Evolutionary conservation across 106 monocot genomes (phyloP), one percentile per base, ranked within the genome.

Genomic region (Agapanthus africanus): DNA sequence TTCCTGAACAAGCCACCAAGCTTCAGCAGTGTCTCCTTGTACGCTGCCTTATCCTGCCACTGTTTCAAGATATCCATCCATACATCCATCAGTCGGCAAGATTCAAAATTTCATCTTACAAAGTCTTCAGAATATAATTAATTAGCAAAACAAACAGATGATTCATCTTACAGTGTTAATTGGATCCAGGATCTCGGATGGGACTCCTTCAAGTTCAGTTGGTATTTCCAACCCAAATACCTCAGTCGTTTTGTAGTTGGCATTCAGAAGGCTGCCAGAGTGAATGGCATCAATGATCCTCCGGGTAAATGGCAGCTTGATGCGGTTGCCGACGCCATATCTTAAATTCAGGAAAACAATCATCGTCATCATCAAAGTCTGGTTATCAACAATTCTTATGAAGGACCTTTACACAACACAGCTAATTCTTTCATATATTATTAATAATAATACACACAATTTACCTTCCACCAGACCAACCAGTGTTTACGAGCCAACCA

Each of bases 391-490:
- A n/a, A n/a, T n/a, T n/a, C n/a, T n/a, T n/a, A n/a, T n/a, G n/a
- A n/a, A n/a, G n/a, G n/a, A n/a, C n/a, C n/a, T n/a, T n/a, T n/a
- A n/a, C n/a, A n/a, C n/a, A n/a, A n/a, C n/a, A n/a, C n/a, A n/a
- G n/a, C n/a, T n/a, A n/a, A n/a, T n/a, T n/a, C n/a, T n/a, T n/a
- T n/a, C n/a, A n/a, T n/a, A n/a, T n/a, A n/a, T n/a, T 54, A 61
- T 26, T 60, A 1, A 59, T 47, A 27, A 27, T 27, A 27, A 59
- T 11, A 27, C 7, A 31, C 10, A 40, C 26, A 11, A 18, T 60
- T 65, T 72, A 93, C 90, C 90, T 90, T 83, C 94, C 94, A 59
- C 94, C 94, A 56, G 85, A 91, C 94, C 94, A 94, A 25, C 94
- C 94, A 15, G 94, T 94, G 81, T 94, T 90, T 30, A 94, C 94